Percentiles rank a stretch among this genome's conserved stretches.
Conservation (phyloP, 192 early-diverging fungal genomes). For the Mortierella antarctica region DNA sequence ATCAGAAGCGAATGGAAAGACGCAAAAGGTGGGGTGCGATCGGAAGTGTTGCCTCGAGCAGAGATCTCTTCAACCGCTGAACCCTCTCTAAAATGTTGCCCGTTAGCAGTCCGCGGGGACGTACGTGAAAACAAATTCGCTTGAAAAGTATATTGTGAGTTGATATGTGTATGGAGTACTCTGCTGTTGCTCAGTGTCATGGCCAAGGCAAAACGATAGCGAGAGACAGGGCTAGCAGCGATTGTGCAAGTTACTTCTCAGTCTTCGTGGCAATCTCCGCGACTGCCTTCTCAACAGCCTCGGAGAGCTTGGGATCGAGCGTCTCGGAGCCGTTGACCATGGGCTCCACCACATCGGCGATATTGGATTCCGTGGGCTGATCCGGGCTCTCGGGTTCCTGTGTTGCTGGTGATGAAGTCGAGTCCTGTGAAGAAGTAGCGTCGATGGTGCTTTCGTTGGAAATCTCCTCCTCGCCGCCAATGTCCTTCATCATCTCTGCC, state of each 20-base stretch:
- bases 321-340: conserved; percentile 23
- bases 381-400: conserved; percentile 3
- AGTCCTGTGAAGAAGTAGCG: conserved; percentile 16
- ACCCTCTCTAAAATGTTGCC: too few species aligned
- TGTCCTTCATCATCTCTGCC: conserved; percentile 53
- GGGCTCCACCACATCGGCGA: conserved; percentile 31
- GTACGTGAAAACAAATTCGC: neutral
- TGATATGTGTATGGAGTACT: neutral
- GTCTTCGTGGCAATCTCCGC: conserved; percentile 30
- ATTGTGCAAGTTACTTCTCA: conserved; percentile 11
- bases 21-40: neutral
- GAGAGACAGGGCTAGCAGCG: neutral
- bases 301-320: conserved; percentile 28
- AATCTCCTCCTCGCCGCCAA: conserved; percentile 42
- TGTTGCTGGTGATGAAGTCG: conserved; percentile 12
- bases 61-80: too few species aligned
- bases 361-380: conserved; percentile 32
- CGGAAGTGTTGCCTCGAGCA: too few species aligned
- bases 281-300: conserved; percentile 41
- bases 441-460: neutral
- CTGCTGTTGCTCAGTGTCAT: neutral
- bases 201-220: neutral
- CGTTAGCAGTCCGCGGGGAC: too few species aligned
- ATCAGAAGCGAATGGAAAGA: conserved; percentile 2
- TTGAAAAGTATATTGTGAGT: neutral